Base-by-base conservation (phyloP, 225 moss, liverwort and hornwort species). In the Antitrichia curtipendula region DNA sequence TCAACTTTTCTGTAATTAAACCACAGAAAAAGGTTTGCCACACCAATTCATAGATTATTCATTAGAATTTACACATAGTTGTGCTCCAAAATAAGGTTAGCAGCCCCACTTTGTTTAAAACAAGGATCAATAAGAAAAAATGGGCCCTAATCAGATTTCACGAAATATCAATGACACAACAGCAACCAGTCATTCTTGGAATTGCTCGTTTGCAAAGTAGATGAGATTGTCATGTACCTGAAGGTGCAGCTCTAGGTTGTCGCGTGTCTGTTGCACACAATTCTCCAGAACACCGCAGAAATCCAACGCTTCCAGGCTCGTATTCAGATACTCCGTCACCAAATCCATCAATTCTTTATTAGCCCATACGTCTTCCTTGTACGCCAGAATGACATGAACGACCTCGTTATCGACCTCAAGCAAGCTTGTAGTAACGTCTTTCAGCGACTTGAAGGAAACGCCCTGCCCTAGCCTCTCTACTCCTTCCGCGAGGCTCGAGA, bases 301-400 rank as follows among this genome's bases (percentile, higher is more conserved):
- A 66, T 94, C 93, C 60, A 96, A 81, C 43, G 91, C 94, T 81
- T 93, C 94, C 69, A 95, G 58, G 75, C 96, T 97, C n/a, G 94
- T 92, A 12, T 92, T 89, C 69, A 97, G 89, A 81, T 96, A 97
- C 76, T 95, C 94, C 23, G 92, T 92, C 64, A 97, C 97, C 75
- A 97, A 90, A n/a, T 93, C 93, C 90, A 94, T 95, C 91, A 97
- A 86, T 88, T 97, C 96, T 78, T 92, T 91, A 47, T 94, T 94
- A 10, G 94, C 94, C 97, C 97, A 97, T 8, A 95, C 94, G 85
- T 96, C 96, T 62, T 93, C 88, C 84, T 95, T 96, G 90, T 92
- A 94, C 5, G 91, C 91, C 22, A 94, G 90, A 66, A 97, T 96
- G 82, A 94, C 89, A 36, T 94, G 88, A 64, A 93, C 91, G 58